Conservation (phyloP, 345 rosid genomes). For the Arabis alpina region DNA sequence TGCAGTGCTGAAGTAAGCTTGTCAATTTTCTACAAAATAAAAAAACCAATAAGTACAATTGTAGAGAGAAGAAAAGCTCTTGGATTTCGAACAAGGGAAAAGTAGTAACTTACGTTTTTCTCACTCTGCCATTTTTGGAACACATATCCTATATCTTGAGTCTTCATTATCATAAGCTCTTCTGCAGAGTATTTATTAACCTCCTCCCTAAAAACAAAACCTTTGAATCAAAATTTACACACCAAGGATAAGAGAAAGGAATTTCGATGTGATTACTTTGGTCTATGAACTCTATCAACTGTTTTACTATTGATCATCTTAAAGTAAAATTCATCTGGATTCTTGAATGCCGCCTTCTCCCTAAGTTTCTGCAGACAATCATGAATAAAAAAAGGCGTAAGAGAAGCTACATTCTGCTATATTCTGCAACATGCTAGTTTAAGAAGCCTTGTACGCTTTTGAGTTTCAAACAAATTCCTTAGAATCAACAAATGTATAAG, state of each 20-base stretch:
- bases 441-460: background rate
- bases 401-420: background rate
- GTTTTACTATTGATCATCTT: constrained; percentile 76
- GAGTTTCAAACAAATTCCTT: no score
- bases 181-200: constrained; percentile 74
- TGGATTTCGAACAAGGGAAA: constrained; percentile 3
- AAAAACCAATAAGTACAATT: background rate
- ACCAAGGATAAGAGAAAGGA: background rate
- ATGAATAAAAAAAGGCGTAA: background rate
- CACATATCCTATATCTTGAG: constrained; percentile 88
- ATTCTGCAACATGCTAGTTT: background rate
- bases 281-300: constrained; percentile 62
- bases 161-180: constrained; percentile 87
- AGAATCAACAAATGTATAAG: no score
- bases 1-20: constrained; percentile 72
- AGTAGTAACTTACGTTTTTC: constrained; percentile 52
- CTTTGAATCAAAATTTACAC: background rate
- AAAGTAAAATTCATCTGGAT: constrained; percentile 84
- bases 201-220: constrained; percentile 55
- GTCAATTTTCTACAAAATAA: constrained; percentile 73
- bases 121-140: constrained; percentile 86
- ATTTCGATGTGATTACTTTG: constrained; percentile 51
- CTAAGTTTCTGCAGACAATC: constrained; percentile 58
- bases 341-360: constrained; percentile 84
- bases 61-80: constrained; percentile 10